Base-by-base conservation (phyloP, 768 basidiomycete species). In the Jaapia argillacea region DNA sequence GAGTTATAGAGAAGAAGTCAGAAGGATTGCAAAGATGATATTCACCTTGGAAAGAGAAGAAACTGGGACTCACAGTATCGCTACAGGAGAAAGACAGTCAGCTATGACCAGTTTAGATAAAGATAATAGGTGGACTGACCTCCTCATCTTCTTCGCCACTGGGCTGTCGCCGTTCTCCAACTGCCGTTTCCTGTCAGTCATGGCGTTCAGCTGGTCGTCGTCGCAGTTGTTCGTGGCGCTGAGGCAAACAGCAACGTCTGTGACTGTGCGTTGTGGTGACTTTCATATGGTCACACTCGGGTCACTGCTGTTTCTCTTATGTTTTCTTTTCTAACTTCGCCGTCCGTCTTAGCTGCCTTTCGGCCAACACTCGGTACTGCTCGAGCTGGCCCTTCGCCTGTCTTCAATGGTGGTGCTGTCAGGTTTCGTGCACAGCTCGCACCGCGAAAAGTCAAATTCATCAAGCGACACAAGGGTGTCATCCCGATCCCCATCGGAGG, bases 391-490 rank as follows among this genome's bases (percentile, higher is more conserved):
- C 28, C 28, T 33, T 16, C 28, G 28, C 28, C 28, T 33, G 28
- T 33, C 28, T 10, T 16, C 16, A 16, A 33, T 16, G 28, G 10
- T 16, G 28, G 10, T 33, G 28, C 16, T 16, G 28, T 33, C 28
- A 33, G 28, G 61, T 6, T 56, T 57, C 36, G 56, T 58, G 12
- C 57, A 57, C 77, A 82, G 50, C 78, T 97, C 22, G 90, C 90
- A 2, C 94, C 94, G 3, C 75, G 81, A 33, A 70, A 81, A 47
- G 81, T 90, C 45, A 83, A 89, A 61, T 81, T 87, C 58, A 68
- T 85, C 52, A 90, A 87, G 61, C 77, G 88, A 7, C 91, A 94
- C 66, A 96, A 96, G 60, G 93, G 92, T 41, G 74, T 81, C 36
- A 72, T 90, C 36, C 86, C 87, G 5, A 76, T 93, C 41, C 88